Evolutionary conservation across 805 yeast genomes (phyloP), one percentile per base, ranked within the genome.

Genomic region (Kodamaea lidongshanica): DNA sequence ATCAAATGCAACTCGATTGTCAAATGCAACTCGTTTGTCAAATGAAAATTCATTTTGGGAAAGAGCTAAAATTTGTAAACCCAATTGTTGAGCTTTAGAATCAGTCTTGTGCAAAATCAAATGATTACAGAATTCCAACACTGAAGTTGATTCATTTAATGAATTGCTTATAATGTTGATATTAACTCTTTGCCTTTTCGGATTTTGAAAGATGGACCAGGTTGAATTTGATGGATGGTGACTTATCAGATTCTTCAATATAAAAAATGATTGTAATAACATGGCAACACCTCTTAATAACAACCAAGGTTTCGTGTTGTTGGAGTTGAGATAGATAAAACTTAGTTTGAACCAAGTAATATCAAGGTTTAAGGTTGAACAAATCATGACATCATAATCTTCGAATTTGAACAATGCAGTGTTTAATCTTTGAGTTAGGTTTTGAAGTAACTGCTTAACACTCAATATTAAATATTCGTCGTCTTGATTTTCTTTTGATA

Each of bases 221-320:
- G 6, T 15, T 20, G 3, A 27, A 40, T 9, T 31, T 20, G 11
- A 19, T 20, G n/a, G 22, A 27, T 25, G n/a, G 24, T 9, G 15
- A 12, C 19, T n/a, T n/a, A n/a, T n/a, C n/a, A 23, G 14, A n/a
- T 20, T 23, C 30, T 52, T 53, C 18, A 61, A 32, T 4, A 30
- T 27, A 35, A 50, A 68, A 33, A 52, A 69, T 3, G 53, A 28
- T 1, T 32, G 22, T 0, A 68, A 17, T 3, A 72, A 38, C 22
- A 44, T 53, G 1, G 54, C 33, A 6, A 65, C 16, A 0, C 72
- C 74, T 6, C 45, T 31, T 1, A 54, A 30, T 4, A 60, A 38
- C 8, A 73, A 45, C 79, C 79, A 74, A 0, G 61, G 48, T 6
- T 36, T 40, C 24, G 33, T 26, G 17, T 45, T 33, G 7, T 35